Percentiles rank a stretch among this genome's conserved stretches.
phyloP scores from a whole-genome alignment of 2,329 filamentous ascomycete species.

The Trichoderma simmonsii region DNA sequence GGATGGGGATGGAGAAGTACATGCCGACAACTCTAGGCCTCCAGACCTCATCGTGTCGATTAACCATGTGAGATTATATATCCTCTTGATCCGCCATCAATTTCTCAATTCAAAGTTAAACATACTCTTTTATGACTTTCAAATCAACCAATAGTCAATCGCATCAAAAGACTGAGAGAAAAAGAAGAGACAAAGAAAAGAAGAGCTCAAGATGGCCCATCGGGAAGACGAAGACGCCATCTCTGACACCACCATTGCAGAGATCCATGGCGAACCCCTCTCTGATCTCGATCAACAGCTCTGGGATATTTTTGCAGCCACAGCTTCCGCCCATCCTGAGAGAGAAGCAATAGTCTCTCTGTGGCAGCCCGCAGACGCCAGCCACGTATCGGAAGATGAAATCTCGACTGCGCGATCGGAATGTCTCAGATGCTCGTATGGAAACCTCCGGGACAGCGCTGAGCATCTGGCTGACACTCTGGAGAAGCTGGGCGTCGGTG shows the following conservation, averaged over 20 bases:
- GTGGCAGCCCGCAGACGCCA: slow-evolving; percentile 29
- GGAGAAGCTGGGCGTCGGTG: slow-evolving; percentile 24
- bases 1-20: background rate
- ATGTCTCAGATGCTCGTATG: slow-evolving; percentile 33
- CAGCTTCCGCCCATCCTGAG: slow-evolving; percentile 29
- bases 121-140: background rate
- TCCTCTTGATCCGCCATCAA: background rate
- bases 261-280: slow-evolving; percentile 29
- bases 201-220: background rate
- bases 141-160: background rate
- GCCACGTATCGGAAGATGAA: background rate
- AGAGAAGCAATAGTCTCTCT: slow-evolving; percentile 37
- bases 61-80: background rate
- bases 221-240: background rate
- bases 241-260: slow-evolving; percentile 23
- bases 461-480: slow-evolving; percentile 28
- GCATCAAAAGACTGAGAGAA: background rate
- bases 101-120: background rate
- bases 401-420: slow-evolving; percentile 4
- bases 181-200: background rate
- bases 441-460: slow-evolving; percentile 25
- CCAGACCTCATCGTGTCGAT: background rate
- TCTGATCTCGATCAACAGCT: slow-evolving; percentile 30
- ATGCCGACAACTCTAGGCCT: background rate
- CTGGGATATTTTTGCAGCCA: slow-evolving; percentile 33